These are phyloP conservation scores for Mortierella claussenii DNA, from an alignment of 192 early-diverging fungal species.

Conservation along the genomic window DNA sequence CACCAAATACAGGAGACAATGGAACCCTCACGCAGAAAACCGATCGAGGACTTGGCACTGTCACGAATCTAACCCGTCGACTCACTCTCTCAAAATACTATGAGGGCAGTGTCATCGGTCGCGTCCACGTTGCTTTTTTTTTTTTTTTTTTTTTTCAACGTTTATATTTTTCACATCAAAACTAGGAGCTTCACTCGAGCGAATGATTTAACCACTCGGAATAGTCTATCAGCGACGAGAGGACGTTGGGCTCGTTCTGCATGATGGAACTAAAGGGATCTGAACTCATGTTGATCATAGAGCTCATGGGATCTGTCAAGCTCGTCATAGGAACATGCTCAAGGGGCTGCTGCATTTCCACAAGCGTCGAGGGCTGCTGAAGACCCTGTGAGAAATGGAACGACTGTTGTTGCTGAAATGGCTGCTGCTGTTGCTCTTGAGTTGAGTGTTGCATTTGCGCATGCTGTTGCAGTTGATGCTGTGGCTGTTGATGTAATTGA, in stretches of 20 bases:
- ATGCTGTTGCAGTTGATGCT: slow-evolving; percentile 14
- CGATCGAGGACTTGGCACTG: too few relatives aligned
- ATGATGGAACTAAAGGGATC: slow-evolving; percentile 48
- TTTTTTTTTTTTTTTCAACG: not conserved
- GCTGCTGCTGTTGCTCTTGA: slow-evolving; percentile 7
- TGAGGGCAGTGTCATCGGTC: too few relatives aligned
- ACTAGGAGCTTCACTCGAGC: too few relatives aligned
- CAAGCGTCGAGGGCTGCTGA: not conserved
- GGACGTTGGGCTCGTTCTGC: slow-evolving; percentile 46
- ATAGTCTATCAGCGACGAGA: slow-evolving; percentile 51
- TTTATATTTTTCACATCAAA: too few relatives aligned
- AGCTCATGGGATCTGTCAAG: slow-evolving; percentile 23
- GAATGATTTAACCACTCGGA: slow-evolving; percentile 51
- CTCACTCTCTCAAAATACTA: too few relatives aligned
- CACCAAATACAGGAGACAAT: too few relatives aligned
- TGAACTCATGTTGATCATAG: slow-evolving; percentile 29
- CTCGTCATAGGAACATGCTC: slow-evolving; percentile 9
- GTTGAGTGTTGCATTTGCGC: slow-evolving; percentile 2
- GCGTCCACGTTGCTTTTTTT: too few relatives aligned
- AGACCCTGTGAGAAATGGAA: not conserved
- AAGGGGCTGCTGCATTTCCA: not conserved
- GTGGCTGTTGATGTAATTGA: slow-evolving; percentile 20
- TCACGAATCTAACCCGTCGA: too few relatives aligned
- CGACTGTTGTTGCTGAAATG: slow-evolving; percentile 7
- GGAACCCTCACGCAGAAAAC: too few relatives aligned